A percentile compares a stretch with the other conserved stretches of the same genome.
Conservation (phyloP, 2,329 filamentous ascomycete genomes). For the Blastomyces emzantsi region DNA sequence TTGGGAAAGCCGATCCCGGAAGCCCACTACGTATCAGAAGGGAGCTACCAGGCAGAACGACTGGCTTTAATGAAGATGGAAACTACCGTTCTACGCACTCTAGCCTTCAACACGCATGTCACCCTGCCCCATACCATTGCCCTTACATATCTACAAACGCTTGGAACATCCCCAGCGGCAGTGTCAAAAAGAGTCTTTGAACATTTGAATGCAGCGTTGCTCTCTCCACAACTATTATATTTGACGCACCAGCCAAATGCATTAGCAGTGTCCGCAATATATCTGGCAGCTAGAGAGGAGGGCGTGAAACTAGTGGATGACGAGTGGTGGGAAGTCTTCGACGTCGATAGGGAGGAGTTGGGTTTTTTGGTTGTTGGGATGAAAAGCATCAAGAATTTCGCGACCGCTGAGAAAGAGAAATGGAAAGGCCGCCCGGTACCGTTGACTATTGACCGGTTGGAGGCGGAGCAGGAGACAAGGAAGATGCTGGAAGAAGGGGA, state of each 20-base stretch:
- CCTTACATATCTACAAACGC: conserved; percentile 84
- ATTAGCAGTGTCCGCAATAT: conserved; percentile 80
- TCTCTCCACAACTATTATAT: conserved; percentile 83
- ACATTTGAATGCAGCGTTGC: conserved; percentile 75
- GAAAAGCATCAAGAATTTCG: conserved; percentile 66
- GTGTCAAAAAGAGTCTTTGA: conserved; percentile 60
- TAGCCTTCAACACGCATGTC: conserved; percentile 78
- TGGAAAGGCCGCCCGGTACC: conserved; percentile 48
- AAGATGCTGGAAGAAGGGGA: conserved; percentile 34
- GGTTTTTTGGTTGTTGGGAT: conserved; percentile 86
- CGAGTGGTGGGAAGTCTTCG: conserved; percentile 98
- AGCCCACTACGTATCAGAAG: conserved; percentile 63
- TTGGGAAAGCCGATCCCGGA: conserved; percentile 37
- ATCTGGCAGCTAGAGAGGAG: conserved; percentile 72
- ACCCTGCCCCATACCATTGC: conserved; percentile 77
- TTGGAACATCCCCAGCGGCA: conserved; percentile 56
- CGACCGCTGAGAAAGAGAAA: conserved; percentile 49
- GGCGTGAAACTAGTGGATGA: conserved; percentile 69
- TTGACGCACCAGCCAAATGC: conserved; percentile 83
- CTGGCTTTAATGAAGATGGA: conserved; percentile 63
- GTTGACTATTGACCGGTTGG: conserved; percentile 50
- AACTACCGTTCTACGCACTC: conserved; percentile 61
- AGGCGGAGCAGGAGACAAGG: conserved; percentile 51
- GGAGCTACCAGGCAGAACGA: conserved; percentile 58
- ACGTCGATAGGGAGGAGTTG: conserved; percentile 87